Conservation (phyloP, 2,329 filamentous ascomycete species). For the Arthrobotrys conoides region DNA sequence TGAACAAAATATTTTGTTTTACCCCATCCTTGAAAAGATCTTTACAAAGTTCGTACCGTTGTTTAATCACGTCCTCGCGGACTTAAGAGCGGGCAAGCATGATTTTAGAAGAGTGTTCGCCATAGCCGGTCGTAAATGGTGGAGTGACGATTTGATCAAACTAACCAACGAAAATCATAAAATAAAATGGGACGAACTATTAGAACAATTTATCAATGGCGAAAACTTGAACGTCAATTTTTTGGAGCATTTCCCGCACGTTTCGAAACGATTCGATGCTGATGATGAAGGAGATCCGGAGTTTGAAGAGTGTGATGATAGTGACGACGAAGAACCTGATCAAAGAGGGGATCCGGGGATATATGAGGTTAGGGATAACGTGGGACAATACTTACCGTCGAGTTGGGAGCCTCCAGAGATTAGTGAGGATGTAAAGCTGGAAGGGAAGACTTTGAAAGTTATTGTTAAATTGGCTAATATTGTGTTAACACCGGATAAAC, state of each 20-base stretch:
- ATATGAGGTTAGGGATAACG: constrained; percentile 38
- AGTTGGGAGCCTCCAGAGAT: constrained; percentile 36
- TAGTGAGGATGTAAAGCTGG: constrained; percentile 33
- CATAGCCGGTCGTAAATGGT: constrained; percentile 1
- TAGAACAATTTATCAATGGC: constrained; percentile 42
- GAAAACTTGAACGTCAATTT: constrained; percentile 42
- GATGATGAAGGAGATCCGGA: background rate
- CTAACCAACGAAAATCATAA: constrained; percentile 11
- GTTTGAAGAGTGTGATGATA: constrained; percentile 14
- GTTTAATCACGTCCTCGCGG: constrained; percentile 55
- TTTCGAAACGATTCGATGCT: background rate
- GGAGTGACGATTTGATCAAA: constrained; percentile 24
- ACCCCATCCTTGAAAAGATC: constrained; percentile 53
- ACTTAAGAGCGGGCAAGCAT: constrained; percentile 30
- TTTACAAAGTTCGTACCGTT: constrained; percentile 57
- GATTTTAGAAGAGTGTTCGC: constrained; percentile 27
- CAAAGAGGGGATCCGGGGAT: constrained; percentile 3
- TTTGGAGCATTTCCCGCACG: background rate
- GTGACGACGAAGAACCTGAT: background rate
- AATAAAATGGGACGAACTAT: constrained; percentile 29
- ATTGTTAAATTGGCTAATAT: constrained; percentile 76
- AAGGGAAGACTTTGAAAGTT: constrained; percentile 71
- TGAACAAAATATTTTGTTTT: constrained; percentile 49
- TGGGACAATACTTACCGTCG: constrained; percentile 11
- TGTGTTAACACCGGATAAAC: constrained; percentile 73